phyloP scores from a whole-genome alignment of 179 eudicot genomes.

The Heliamphora pulchella region DNA sequence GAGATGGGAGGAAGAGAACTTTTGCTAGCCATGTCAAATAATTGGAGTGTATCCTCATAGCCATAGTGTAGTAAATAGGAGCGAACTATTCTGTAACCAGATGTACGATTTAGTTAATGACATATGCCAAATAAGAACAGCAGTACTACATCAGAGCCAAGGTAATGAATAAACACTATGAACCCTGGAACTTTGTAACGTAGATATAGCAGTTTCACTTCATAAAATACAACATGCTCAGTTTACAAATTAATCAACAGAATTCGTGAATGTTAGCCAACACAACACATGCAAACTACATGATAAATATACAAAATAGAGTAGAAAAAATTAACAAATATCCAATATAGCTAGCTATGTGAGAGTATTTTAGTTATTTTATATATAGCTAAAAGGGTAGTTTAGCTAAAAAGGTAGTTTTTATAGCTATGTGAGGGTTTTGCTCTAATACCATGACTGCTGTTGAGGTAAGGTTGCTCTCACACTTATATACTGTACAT shows the following conservation, averaged over 20 bases:
- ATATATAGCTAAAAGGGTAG: too few species aligned
- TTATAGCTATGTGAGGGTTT: too few species aligned
- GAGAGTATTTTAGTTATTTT: too few species aligned
- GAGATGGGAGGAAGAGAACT: constrained; percentile 58
- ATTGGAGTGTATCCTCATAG: constrained; percentile 69
- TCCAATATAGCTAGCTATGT: too few species aligned
- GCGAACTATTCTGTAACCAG: constrained; percentile 66
- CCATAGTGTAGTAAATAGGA: constrained; percentile 92
- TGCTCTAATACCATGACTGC: too few species aligned
- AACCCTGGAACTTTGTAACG: not conserved
- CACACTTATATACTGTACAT: too few species aligned
- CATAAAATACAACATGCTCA: not conserved
- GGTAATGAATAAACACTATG: not conserved
- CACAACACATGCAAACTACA: not conserved
- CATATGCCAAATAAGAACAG: not conserved
- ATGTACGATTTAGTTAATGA: not conserved
- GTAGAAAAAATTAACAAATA: not conserved
- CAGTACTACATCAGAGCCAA: not conserved
- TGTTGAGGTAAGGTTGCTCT: too few species aligned
- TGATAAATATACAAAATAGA: not conserved
- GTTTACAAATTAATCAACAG: not conserved
- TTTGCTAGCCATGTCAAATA: constrained; percentile 60
- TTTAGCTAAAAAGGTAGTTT: too few species aligned
- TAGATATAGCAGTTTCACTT: not conserved
- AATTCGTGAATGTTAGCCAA: not conserved